Base-by-base conservation (phyloP, 2,329 filamentous ascomycete species). In the Albifimbria verrucaria region DNA sequence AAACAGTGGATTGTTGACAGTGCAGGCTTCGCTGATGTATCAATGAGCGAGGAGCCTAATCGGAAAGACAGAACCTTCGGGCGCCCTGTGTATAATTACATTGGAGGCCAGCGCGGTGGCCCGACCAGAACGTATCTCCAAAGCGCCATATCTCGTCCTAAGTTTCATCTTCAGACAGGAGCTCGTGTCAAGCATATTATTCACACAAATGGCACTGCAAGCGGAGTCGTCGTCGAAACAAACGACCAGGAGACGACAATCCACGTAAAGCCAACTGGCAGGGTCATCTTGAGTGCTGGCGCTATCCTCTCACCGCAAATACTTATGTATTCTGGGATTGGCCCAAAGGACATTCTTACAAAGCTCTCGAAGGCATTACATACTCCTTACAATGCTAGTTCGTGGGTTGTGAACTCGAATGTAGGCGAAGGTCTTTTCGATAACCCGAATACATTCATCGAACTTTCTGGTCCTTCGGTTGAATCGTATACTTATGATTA, bases 401-500 rank as follows among this genome's bases (percentile, higher is more conserved):
- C 58, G 21, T 81, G 78, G 78, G 72, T 82, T 53, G 73, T 77
- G 61, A 78, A 77, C 59, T 70, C 70, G 0, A 68, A 71, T 4
- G 73, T 83, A 4, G 79, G 79, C 43, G 66, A 72, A 15, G 74
- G 74, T 28, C 72, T 82, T 24, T 82, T 80, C 56, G 79, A 81
- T 59, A 82, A 82, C 59, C 78, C 80, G 5, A 81, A 81, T 55
- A 81, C 78, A 2, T 79, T 77, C 55, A 77, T 81, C 61, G 74
- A 77, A 57, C 67, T 81, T 2, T 69, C 69, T 2, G 65, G 65
- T 3, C 68, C 75, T 1, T 56, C 64, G 3, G 62, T 82, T 47
- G 52, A 73, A n/a, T 77, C 78, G 0, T 81, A 78, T 61, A 65
- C 60, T 10, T 74, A 80, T 61, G 70, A 65, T 49, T 82, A 81